phyloP scores from a whole-genome alignment of 257 asterid genomes.

The Solanum sparsipilum region DNA sequence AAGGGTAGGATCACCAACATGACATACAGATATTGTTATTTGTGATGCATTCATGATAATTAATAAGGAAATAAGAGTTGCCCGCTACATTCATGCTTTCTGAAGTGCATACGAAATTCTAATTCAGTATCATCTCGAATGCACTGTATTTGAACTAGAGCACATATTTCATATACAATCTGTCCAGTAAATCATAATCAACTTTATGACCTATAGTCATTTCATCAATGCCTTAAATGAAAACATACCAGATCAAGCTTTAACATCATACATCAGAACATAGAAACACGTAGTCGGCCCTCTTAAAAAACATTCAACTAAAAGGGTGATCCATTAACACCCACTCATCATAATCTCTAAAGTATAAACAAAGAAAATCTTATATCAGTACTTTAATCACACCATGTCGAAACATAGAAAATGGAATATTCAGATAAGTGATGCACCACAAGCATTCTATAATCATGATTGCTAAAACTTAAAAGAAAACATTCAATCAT shows the following conservation, averaged over 20 bases:
- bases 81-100: background rate
- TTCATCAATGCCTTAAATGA: background rate
- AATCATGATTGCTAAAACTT: background rate
- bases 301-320: background rate
- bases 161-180: background rate
- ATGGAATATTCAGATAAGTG: background rate
- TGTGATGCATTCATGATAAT: background rate
- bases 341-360: background rate
- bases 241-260: background rate
- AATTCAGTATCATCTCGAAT: background rate
- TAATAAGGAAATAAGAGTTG: background rate
- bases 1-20: background rate
- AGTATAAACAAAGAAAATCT: background rate
- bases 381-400: background rate
- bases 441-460: background rate
- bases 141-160: background rate
- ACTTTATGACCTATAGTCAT: background rate
- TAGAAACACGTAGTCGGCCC: background rate
- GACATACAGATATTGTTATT: background rate
- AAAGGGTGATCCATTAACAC: background rate
- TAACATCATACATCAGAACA: background rate
- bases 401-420: background rate
- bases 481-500: background rate
- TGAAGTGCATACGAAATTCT: background rate
- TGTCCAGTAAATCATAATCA: background rate